phyloP scores from a whole-genome alignment of 2,329 filamentous ascomycete species.

The Paecilomyces variotii region DNA sequence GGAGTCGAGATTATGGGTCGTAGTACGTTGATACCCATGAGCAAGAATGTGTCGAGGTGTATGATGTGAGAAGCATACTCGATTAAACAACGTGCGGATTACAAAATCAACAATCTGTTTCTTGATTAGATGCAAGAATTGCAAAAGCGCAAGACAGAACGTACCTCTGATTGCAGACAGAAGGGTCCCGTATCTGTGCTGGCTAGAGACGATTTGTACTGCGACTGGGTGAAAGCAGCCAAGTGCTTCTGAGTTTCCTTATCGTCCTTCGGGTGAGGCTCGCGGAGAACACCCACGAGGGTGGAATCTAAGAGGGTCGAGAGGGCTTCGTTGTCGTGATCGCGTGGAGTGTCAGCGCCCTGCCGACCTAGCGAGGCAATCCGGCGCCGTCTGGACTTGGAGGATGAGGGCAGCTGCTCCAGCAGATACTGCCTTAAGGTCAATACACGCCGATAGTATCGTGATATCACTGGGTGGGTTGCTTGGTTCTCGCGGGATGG shows the following conservation, averaged over 20 bases:
- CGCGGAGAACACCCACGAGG: slow-evolving; percentile 51
- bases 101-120: slow-evolving; percentile 65
- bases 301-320: slow-evolving; percentile 59
- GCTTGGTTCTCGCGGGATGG: slow-evolving; percentile 11
- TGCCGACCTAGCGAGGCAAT: slow-evolving; percentile 28
- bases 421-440: slow-evolving; percentile 66
- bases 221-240: slow-evolving; percentile 55
- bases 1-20: slow-evolving; percentile 16
- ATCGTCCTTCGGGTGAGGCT: slow-evolving; percentile 21
- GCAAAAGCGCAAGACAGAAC: slow-evolving; percentile 10
- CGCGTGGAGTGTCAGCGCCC: neutral
- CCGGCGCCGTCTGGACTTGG: slow-evolving; percentile 45
- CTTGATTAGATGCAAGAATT: neutral
- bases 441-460: slow-evolving; percentile 59
- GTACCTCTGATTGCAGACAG: slow-evolving; percentile 59
- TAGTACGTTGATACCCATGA: slow-evolving; percentile 63
- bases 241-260: slow-evolving; percentile 47
- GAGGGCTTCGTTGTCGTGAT: slow-evolving; percentile 24
- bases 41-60: slow-evolving; percentile 70
- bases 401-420: slow-evolving; percentile 56
- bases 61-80: slow-evolving; percentile 37
- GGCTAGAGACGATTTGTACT: slow-evolving; percentile 29
- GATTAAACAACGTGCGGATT: slow-evolving; percentile 68
- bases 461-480: slow-evolving; percentile 56
- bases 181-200: slow-evolving; percentile 30